Evolutionary conservation across 805 yeast species (phyloP).

Genomic region (Spencermartinsiella europaea): DNA sequence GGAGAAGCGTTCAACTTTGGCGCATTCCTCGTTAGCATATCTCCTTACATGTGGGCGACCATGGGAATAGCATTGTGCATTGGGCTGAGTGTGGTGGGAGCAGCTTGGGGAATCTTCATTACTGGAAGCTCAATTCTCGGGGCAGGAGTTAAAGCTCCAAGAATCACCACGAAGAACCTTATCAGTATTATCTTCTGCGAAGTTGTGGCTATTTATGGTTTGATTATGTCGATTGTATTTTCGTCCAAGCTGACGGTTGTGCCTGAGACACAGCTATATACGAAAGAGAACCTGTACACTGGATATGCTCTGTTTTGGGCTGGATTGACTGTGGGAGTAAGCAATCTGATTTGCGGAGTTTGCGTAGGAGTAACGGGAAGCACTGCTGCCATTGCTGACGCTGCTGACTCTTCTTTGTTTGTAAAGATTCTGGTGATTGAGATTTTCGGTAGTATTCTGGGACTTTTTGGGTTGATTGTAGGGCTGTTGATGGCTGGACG

Average conservation of each 20-base stretch:
- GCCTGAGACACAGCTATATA: slow-evolving; percentile 51
- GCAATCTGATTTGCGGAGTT: slow-evolving; percentile 92
- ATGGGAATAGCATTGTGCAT: slow-evolving; percentile 87
- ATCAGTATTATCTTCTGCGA: slow-evolving; percentile 98
- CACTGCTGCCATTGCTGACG: slow-evolving; percentile 97
- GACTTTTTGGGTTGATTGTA: slow-evolving; percentile 94
- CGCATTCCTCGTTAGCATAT: slow-evolving; percentile 70
- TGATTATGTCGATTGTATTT: slow-evolving; percentile 93
- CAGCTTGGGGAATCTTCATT: slow-evolving; percentile 98
- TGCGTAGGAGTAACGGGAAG: slow-evolving; percentile 98
- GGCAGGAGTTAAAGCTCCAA: slow-evolving; percentile 96
- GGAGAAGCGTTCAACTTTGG: slow-evolving; percentile 94
- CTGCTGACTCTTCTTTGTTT: slow-evolving; percentile 91
- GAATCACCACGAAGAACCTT: slow-evolving; percentile 94
- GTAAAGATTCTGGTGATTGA: slow-evolving; percentile 95
- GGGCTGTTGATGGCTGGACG: slow-evolving; percentile 96
- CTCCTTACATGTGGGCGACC: slow-evolving; percentile 97
- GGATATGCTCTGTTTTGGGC: slow-evolving; percentile 96
- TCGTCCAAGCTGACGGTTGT: slow-evolving; percentile 78
- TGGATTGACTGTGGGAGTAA: slow-evolving; percentile 89
- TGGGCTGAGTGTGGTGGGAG: slow-evolving; percentile 92
- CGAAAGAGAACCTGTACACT: slow-evolving; percentile 86
- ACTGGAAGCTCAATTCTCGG: slow-evolving; percentile 94
- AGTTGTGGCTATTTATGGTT: slow-evolving; percentile 97
- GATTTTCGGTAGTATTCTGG: slow-evolving; percentile 94